Evolutionary conservation across 1,284 basidiomycete species (phyloP), one percentile per base, ranked within the genome.

Genomic region (Amylostereum chailletii): DNA sequence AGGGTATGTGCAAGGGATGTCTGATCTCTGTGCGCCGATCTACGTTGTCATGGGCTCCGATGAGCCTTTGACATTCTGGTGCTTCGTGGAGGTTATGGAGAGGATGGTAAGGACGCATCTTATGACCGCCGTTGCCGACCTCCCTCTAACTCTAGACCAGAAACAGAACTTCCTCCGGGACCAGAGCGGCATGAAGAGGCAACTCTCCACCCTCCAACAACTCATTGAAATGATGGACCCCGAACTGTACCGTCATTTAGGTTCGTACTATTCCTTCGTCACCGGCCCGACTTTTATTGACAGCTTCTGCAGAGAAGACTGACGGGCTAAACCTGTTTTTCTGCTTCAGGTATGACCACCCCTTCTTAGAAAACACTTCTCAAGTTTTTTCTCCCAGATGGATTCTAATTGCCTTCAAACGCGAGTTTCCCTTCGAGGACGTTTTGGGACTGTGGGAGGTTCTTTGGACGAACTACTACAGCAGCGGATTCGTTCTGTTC

Each of bases 1-100:
- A 86, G 85, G 86, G 29, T 93, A 95, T 62, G 93, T 94, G 2
- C 90, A 97, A 69, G 93, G 96, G 33, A 99, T 99, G 96, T 94
- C 90, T 1, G 96, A 99, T 64, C 77, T 99, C 4, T 91, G 93
- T 59, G 86, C 91, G 2, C 95, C 95, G 5, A 72, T 98, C 27
- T 99, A 97, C 63, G 83, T 96, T 32, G 89, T 95, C 4, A 88
- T 91, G 74, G 84, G 81, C 46, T 90, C 82, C 9, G 89, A 97
- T 57, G 91, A 96, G 60, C 88, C 86, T 42, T 69, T 87, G 62
- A 91, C 91, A 0, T 99, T 96, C 66, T 97, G 94, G 93, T 93
- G 90, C 61, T 94, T 99, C 62, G 92, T 90, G 26, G 83, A 87
- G 53, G 78, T 96, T 50, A 99, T 99, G 96, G 77, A 90, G 59